Base-by-base conservation (phyloP, 768 basidiomycete species). In the Tephrocybe sp. region DNA sequence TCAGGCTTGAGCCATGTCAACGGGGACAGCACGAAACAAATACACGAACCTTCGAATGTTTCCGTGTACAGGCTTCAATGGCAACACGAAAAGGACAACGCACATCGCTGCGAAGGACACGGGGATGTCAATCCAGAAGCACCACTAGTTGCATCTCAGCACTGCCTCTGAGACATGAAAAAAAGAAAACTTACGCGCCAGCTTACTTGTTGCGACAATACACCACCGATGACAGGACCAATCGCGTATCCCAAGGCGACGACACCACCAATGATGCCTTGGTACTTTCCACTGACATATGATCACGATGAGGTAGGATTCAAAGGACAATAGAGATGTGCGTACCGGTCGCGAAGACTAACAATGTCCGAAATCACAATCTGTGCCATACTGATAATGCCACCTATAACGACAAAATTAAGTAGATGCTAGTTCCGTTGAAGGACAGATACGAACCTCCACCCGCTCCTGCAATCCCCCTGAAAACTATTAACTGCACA, bases 361-460 rank as follows among this genome's bases (percentile, higher is more conserved):
- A 89, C 85, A 15, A 90, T 78, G 62, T 90, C 88, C 0, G 83
- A 84, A 41, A 86, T 79, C 50, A 88, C 76, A 28, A 90, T 88
- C 65, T 88, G 85, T 25, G 76, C 71, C 68, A 89, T 77, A 53
- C 84, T 86, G 25, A 85, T 70, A 48, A 89, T 81, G 3, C 84
- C 84, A 8, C 87, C 70, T 73, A 36, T 12, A 25, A 20, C 18
- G 10, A 28, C 9, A 38, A 11, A 39, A 14, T 36, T 14, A n/a
- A 25, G 7, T 3, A n/a, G 28, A 21, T 39, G 26, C 15, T 17
- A 11, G 38, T 2, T 34, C 20, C 23, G 6, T 20, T 18, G 21
- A n/a, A 33, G n/a, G 34, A 14, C 37, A 8, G 15, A 38, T 12
- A 53, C 66, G 57, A 39, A 70, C 71, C 86, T 53, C 86, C 86